Percentiles rank a stretch among this genome's conserved stretches.
Conservation (phyloP, 495 filamentous ascomycete genomes). For the Aspergillus saccharolyticus region DNA sequence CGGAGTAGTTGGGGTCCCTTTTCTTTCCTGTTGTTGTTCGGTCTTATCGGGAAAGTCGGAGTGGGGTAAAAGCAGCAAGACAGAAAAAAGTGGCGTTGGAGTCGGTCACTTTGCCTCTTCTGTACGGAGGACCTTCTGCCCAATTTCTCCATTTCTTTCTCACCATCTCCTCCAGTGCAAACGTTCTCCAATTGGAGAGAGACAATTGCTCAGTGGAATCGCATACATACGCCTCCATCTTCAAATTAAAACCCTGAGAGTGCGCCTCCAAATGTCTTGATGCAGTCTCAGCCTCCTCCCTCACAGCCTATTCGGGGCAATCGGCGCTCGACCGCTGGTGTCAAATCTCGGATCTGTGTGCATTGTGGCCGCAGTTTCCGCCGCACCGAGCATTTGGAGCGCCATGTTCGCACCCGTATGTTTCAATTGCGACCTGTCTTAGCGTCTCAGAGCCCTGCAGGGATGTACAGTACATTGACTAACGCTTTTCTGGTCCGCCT, state of each 20-base stretch:
- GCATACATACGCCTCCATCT: too few species aligned
- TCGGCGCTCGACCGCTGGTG: conserved; percentile 26
- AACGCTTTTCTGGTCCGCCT: conserved; percentile 7
- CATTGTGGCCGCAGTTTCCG: conserved; percentile 41
- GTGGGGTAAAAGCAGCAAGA: background rate
- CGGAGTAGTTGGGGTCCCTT: conserved; percentile 8
- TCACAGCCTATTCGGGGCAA: conserved; percentile 20
- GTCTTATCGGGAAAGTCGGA: conserved; percentile 1
- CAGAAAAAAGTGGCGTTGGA: background rate
- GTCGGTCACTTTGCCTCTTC: background rate
- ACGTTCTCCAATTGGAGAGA: conserved; percentile 20
- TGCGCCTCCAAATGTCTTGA: conserved; percentile 24
- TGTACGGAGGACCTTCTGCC: background rate
- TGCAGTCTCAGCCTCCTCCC: conserved; percentile 28
- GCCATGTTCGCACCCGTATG: conserved; percentile 51
- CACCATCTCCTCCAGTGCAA: background rate
- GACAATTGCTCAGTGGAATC: too few species aligned
- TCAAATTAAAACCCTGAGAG: too few species aligned
- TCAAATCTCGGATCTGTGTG: conserved; percentile 35
- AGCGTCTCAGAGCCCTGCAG: background rate
- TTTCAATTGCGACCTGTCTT: background rate
- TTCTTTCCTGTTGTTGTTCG: too few species aligned
- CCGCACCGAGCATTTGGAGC: conserved; percentile 48
- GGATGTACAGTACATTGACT: conserved; percentile 15
- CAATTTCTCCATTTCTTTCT: background rate